Percentiles rank a stretch among this genome's conserved stretches.
phyloP scores from a whole-genome alignment of 495 filamentous ascomycete genomes.

The Trichoderma asperelloides region DNA sequence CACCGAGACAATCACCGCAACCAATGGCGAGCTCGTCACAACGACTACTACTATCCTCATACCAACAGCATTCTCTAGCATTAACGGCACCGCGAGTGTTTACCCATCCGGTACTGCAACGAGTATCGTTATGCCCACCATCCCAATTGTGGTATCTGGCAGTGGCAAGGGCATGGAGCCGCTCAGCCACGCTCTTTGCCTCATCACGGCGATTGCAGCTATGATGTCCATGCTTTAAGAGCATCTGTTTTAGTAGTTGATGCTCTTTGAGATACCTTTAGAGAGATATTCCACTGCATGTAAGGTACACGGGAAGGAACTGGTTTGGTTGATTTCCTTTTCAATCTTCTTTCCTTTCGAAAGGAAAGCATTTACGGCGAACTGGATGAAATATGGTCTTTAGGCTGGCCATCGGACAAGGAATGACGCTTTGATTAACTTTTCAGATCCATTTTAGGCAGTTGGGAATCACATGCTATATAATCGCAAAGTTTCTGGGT shows the following conservation, averaged over 20 bases:
- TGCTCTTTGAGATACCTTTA: background rate
- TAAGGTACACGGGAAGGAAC: background rate
- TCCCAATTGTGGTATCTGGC: constrained; percentile 2
- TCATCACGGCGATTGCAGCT: background rate
- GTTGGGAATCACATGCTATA: background rate
- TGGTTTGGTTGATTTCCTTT: background rate
- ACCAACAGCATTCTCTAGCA: background rate
- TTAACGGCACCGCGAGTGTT: constrained; percentile 10
- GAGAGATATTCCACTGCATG: background rate
- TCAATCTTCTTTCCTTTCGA: background rate
- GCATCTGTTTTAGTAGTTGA: background rate
- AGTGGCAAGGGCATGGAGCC: background rate
- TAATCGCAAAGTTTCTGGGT: background rate
- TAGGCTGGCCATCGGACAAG: background rate
- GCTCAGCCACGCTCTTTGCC: background rate
- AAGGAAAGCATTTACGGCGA: background rate
- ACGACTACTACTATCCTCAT: constrained; percentile 9
- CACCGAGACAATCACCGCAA: constrained; percentile 10
- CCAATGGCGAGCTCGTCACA: background rate
- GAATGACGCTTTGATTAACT: background rate
- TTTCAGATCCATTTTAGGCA: background rate
- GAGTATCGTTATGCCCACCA: background rate
- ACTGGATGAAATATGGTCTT: background rate
- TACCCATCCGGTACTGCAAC: constrained; percentile 10
- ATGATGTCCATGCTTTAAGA: background rate